Evolutionary conservation across 2,329 filamentous ascomycete species (phyloP), one percentile per base, ranked within the genome.

Genomic region (Fusarium sp.): DNA sequence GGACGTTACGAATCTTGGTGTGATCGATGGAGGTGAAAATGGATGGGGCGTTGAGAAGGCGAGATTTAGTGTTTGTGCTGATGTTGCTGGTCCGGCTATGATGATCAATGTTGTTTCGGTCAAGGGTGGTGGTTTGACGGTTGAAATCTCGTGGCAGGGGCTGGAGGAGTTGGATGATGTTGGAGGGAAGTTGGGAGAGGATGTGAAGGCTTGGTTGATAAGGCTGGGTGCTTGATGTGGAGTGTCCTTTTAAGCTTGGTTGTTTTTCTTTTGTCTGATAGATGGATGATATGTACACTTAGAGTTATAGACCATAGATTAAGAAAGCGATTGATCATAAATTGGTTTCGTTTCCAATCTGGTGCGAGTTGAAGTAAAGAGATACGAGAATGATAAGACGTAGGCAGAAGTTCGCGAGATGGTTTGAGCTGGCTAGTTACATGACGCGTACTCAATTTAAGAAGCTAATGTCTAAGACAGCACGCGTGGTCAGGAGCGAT

Each of bases 141-240:
- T 59, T 14, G 62, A 65, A 14, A 0, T 65, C 1, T 51, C 59
- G 0, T 65, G 62, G 62, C 62, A 65, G n/a, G 62, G 20, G 3
- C 29, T 65, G 22, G 27, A 44, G 1, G 60, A 59, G 5, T 22
- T 65, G 7, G 25, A 51, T 22, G 27, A 32, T 1, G 45, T 43
- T 16, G 40, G 45, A 2, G 12, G n/a, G 4, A 44, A 30, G 3
- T 12, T 65, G 2, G 20, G 15, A 0, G n/a, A 18, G 1, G 44
- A 58, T 1, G 3, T 64, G 1, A 16, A 27, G n/a, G 18, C 20
- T 27, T 64, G 61, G 61, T 3, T 64, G 15, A 15, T 57, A 6
- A 20, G 22, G 14, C 4, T 64, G 12, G 59, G 43, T 16, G 29
- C 29, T 38, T 64, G 15, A 57, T n/a, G 6, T 12, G 1, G 18